Percentiles rank a stretch among this genome's conserved stretches.
phyloP scores from a whole-genome alignment of 371 early-diverging fungal genomes.

The Rhizoclosmatium hyalinum region DNA sequence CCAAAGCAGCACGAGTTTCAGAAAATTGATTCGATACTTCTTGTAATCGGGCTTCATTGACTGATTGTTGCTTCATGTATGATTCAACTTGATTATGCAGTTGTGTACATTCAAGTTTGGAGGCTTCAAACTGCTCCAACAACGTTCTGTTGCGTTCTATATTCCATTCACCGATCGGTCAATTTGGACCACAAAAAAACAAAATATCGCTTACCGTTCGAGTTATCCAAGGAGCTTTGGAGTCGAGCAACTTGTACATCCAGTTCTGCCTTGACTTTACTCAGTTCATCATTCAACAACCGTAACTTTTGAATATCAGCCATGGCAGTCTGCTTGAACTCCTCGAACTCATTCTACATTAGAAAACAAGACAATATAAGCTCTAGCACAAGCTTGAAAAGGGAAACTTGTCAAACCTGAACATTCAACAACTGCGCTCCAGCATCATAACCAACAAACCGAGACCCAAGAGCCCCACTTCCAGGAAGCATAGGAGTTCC shows the following conservation, averaged over 20 bases:
- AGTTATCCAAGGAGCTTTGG: slow-evolving; percentile 35
- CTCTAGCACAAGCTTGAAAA: neutral
- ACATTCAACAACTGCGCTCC: neutral
- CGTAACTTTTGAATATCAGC: slow-evolving; percentile 58
- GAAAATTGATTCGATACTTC: slow-evolving; percentile 49
- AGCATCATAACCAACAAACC: slow-evolving; percentile 2
- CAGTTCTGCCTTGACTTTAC: slow-evolving; percentile 50
- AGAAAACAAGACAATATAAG: neutral
- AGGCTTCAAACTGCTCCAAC: slow-evolving; percentile 48
- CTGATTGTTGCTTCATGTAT: slow-evolving; percentile 45
- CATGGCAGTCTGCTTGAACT: slow-evolving; percentile 60
- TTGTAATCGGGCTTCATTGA: slow-evolving; percentile 46
- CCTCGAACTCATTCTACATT: slow-evolving; percentile 60
- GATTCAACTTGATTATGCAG: slow-evolving; percentile 42
- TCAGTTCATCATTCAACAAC: slow-evolving; percentile 43
- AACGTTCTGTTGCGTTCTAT: slow-evolving; percentile 64
- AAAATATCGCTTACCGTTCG: slow-evolving; percentile 32
- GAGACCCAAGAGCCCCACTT: neutral
- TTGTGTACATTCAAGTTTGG: slow-evolving; percentile 52
- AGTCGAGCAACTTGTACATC: slow-evolving; percentile 41
- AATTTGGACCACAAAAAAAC: neutral
- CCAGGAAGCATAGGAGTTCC: slow-evolving; percentile 18
- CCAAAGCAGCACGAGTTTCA: slow-evolving; percentile 45
- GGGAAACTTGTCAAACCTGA: neutral
- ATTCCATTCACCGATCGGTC: too few species aligned